These are phyloP conservation scores for Moesziomyces sp. DNA, from an alignment of 1,284 basidiomycete genomes.

Conservation along the genomic window DNA sequence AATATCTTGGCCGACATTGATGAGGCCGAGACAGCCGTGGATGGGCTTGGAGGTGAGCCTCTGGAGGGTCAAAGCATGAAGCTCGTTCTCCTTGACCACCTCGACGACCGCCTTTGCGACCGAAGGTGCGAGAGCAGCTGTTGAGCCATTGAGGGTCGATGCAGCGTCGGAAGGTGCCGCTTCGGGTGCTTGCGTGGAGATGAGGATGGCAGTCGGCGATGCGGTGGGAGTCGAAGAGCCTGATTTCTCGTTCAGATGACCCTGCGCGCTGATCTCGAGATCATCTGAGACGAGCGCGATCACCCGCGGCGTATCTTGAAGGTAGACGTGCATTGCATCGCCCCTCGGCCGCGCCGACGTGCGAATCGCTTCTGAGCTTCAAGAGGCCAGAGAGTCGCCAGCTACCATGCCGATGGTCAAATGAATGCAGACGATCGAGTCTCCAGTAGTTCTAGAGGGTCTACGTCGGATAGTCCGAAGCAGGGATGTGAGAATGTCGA, in stretches of 20 bases:
- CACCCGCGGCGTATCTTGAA: conserved; percentile 53
- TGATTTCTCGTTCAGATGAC: conserved; percentile 5
- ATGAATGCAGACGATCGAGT: too few species aligned
- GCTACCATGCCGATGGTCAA: neutral
- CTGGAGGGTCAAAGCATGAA: conserved; percentile 25
- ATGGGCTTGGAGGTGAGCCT: conserved; percentile 37
- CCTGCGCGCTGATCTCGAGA: conserved; percentile 2
- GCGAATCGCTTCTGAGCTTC: too few species aligned
- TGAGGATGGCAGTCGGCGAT: conserved; percentile 31
- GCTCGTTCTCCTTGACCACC: conserved; percentile 39
- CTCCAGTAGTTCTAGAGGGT: neutral
- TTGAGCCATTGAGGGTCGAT: conserved; percentile 14
- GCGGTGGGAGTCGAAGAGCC: neutral
- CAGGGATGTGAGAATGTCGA: neutral
- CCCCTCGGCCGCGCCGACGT: conserved; percentile 3
- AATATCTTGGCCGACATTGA: conserved; percentile 60
- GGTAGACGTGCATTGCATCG: conserved; percentile 60
- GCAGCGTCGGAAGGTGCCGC: conserved; percentile 13
- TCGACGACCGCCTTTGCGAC: conserved; percentile 48
- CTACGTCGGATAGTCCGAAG: neutral
- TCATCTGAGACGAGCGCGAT: conserved; percentile 44
- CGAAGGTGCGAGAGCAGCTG: conserved; percentile 16
- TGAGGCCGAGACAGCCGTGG: conserved; percentile 58
- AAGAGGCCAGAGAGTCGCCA: too few species aligned
- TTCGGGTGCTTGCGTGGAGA: conserved; percentile 28